Evolutionary conservation across 306 rosid genomes (phyloP), one percentile per base, ranked within the genome.

Genomic region (Astragalus glycyphyllos): DNA sequence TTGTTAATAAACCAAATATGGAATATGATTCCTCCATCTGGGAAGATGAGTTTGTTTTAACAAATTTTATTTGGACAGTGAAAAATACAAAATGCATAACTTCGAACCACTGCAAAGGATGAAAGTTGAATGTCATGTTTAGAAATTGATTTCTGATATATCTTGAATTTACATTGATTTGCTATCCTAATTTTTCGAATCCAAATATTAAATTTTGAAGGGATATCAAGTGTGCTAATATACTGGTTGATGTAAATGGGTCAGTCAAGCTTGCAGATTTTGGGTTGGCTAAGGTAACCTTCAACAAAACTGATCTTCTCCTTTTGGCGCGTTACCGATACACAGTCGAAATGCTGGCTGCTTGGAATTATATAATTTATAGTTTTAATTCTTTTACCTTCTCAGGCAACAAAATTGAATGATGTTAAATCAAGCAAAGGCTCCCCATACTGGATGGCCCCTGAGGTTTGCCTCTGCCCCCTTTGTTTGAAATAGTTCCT

Each of bases 361-460:
- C 57, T 50, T 49, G 14, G 65, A 73, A 51, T 71, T 20, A 72
- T 60, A 59, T 54, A 37, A 8, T 54, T 75, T 32, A 69, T 56
- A 68, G 59, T 50, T 14, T 69, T 56, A 35, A n/a, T 65, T 63
- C 44, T 85, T 70, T 68, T 45, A 10, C 68, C 60, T 77, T 66
- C 16, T 16, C 86, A 85, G 89, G 85, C 85, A 44, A 85, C 89
- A 17, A 85, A 82, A 61, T 61, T 85, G 40, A 85, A 85, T 62
- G 89, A 82, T 48, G 73, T 85, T 60, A 85, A 80, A 75, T 85
- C 89, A 77, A 79, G 83, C 73, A 85, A 85, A 77, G 89, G 89
- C 75, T 77, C 85, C 73, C 86, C 89, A 49, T 82, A 69, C 80
- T 85, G 89, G 89, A 85, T 85, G 89, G 89, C 89, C 34, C 89